These are phyloP conservation scores for Spizellomyces punctatus DNA, from an alignment of 192 early-diverging fungal genomes.

Conservation along the genomic window DNA sequence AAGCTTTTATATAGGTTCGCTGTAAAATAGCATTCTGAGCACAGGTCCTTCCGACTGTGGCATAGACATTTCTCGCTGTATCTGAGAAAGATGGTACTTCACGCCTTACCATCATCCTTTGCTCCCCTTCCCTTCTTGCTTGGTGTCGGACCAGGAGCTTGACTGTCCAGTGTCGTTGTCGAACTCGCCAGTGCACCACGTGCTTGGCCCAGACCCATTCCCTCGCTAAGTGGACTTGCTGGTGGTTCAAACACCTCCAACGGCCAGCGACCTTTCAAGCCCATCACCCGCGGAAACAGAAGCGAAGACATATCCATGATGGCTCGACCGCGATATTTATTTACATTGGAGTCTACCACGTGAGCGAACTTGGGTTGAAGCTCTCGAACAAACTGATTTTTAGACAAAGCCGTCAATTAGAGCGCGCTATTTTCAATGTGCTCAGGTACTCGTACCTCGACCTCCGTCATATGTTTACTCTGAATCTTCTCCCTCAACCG, in stretches of 20 bases:
- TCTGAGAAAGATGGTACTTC: too few relatives aligned
- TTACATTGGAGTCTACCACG: slow-evolving; percentile 42
- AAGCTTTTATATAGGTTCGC: slow-evolving; percentile 46
- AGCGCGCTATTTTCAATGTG: neutral
- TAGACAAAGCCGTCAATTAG: slow-evolving; percentile 4
- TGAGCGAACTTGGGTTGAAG: slow-evolving; percentile 54
- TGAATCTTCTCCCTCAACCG: slow-evolving; percentile 49
- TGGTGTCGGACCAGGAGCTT: neutral
- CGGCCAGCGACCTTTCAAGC: slow-evolving; percentile 46
- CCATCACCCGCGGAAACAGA: slow-evolving; percentile 55
- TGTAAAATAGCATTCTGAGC: neutral
- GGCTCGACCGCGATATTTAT: slow-evolving; percentile 48
- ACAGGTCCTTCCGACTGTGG: neutral
- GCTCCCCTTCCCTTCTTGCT: slow-evolving; percentile 2
- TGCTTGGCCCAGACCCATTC: neutral
- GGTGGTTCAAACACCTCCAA: slow-evolving; percentile 23
- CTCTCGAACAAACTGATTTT: slow-evolving; percentile 44
- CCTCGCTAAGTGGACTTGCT: neutral
- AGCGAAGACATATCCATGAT: slow-evolving; percentile 46
- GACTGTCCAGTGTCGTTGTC: slow-evolving; percentile 5
- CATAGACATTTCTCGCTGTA: neutral
- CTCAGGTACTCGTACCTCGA: slow-evolving; percentile 41
- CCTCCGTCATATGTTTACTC: slow-evolving; percentile 43
- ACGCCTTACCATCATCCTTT: too few relatives aligned
- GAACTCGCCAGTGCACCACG: neutral